phyloP scores from a whole-genome alignment of 2,329 filamentous ascomycete genomes.

The Bimuria novae-zelandiae region DNA sequence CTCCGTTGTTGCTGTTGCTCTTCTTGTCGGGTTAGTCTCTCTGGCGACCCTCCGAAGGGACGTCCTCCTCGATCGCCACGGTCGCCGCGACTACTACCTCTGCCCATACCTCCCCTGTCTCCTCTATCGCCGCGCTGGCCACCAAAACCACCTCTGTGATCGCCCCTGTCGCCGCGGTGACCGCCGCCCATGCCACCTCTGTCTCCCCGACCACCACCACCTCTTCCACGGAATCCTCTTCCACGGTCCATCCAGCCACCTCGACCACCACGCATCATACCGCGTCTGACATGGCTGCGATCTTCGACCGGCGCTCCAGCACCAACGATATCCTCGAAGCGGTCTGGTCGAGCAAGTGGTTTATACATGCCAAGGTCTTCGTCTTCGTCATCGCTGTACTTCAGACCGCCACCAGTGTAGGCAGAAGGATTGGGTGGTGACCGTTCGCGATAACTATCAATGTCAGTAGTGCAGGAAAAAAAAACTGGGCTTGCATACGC shows the following conservation, averaged over 20 bases:
- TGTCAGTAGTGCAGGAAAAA: not conserved
- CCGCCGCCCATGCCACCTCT: slow-evolving; percentile 19
- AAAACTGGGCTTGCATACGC: slow-evolving; percentile 16
- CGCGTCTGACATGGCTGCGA: slow-evolving; percentile 42
- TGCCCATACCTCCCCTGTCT: not conserved
- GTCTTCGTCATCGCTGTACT: slow-evolving; percentile 52
- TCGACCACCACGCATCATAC: slow-evolving; percentile 36
- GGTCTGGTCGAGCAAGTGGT: slow-evolving; percentile 53
- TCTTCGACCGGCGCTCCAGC: slow-evolving; percentile 45
- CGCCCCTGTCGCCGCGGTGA: slow-evolving; percentile 22
- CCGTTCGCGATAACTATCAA: slow-evolving; percentile 1
- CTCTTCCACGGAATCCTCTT: slow-evolving; percentile 43
- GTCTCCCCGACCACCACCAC: slow-evolving; percentile 30
- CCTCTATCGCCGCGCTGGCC: slow-evolving; percentile 32
- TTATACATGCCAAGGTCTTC: slow-evolving; percentile 53
- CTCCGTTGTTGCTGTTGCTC: slow-evolving; percentile 29
- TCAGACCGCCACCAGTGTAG: slow-evolving; percentile 44
- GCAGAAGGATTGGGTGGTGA: slow-evolving; percentile 24
- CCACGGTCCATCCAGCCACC: slow-evolving; percentile 43
- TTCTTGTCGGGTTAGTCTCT: slow-evolving; percentile 30
- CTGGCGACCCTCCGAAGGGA: slow-evolving; percentile 26
- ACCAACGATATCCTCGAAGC: slow-evolving; percentile 52
- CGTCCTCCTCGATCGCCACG: slow-evolving; percentile 21
- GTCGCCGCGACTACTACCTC: slow-evolving; percentile 4
- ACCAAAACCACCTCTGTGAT: slow-evolving; percentile 27